Evolutionary conservation across 352 stramenopile species (phyloP).

Genomic region (Phytophthora megakarya): DNA sequence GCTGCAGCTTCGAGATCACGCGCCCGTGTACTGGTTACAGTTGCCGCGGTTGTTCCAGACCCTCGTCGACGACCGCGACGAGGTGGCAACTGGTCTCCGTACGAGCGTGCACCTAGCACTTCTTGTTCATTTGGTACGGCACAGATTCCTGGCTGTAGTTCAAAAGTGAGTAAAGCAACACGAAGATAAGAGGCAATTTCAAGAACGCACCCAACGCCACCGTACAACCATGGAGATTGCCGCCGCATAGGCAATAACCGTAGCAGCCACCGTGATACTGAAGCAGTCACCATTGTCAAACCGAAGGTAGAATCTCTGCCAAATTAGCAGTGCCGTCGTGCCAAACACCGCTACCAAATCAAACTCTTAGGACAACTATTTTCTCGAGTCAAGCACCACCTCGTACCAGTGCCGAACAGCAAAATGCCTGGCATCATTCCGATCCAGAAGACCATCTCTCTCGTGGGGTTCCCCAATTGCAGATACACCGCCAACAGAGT

Average conservation of each 20-base stretch:
- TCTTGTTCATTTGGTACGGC: constrained; percentile 77
- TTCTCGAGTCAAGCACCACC: neutral
- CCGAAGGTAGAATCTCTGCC: constrained; percentile 53
- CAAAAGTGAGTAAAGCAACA: constrained; percentile 5
- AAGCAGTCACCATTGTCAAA: constrained; percentile 83
- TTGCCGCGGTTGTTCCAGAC: constrained; percentile 20
- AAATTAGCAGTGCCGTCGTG: constrained; percentile 53
- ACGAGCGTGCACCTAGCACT: constrained; percentile 34
- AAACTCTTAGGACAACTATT: neutral
- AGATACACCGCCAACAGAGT: constrained; percentile 61
- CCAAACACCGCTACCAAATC: constrained; percentile 45
- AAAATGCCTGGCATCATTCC: constrained; percentile 57
- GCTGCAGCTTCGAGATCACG: constrained; percentile 30
- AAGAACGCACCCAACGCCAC: constrained; percentile 67
- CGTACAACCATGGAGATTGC: constrained; percentile 77
- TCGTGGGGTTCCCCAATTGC: constrained; percentile 66
- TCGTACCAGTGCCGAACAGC: constrained; percentile 52
- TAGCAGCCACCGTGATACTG: constrained; percentile 64
- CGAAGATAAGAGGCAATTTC: neutral
- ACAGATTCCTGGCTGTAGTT: constrained; percentile 68
- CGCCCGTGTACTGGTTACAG: constrained; percentile 13
- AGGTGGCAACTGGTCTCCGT: constrained; percentile 29
- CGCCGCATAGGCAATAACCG: constrained; percentile 65
- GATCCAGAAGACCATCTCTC: constrained; percentile 61
- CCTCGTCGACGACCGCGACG: constrained; percentile 27